phyloP scores from a whole-genome alignment of 768 basidiomycete species.

The Rhodotorula babjevae region DNA sequence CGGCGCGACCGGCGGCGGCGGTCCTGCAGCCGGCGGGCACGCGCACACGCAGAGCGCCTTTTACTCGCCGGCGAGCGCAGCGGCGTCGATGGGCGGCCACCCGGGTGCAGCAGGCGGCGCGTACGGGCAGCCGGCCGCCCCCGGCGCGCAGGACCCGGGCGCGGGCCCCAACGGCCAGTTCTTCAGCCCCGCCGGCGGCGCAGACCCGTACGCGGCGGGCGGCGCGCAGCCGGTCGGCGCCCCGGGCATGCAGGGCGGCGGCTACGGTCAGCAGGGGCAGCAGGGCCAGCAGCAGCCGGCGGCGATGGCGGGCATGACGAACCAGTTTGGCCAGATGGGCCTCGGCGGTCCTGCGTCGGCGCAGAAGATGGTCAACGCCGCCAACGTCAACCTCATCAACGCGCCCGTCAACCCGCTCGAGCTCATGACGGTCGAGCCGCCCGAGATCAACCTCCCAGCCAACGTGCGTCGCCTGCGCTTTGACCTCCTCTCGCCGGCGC shows the following conservation, averaged over 20 bases:
- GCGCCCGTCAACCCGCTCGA: slow-evolving; percentile 87
- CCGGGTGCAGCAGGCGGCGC: neutral
- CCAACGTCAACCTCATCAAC: slow-evolving; percentile 83
- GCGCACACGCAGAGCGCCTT: slow-evolving; percentile 30
- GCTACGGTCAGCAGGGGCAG: slow-evolving; percentile 18
- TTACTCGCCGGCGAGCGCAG: slow-evolving; percentile 30
- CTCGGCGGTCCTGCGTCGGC: slow-evolving; percentile 49
- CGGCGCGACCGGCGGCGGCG: neutral
- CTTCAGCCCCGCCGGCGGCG: slow-evolving; percentile 17
- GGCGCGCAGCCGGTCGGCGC: neutral
- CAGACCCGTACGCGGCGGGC: neutral
- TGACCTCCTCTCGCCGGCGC: too few relatives aligned
- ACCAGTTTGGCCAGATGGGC: slow-evolving; percentile 86
- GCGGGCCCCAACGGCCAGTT: slow-evolving; percentile 12
- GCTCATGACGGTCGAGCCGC: slow-evolving; percentile 65
- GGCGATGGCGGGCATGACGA: slow-evolving; percentile 55
- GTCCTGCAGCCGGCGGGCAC: slow-evolving; percentile 10
- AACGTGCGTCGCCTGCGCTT: slow-evolving; percentile 56
- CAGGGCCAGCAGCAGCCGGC: slow-evolving; percentile 43
- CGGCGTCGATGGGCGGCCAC: neutral
- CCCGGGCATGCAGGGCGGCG: slow-evolving; percentile 15
- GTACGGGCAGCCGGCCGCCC: neutral
- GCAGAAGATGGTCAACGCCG: slow-evolving; percentile 44
- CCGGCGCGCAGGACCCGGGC: neutral
- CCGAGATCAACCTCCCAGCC: slow-evolving; percentile 82